Base-by-base conservation (phyloP, 2,329 filamentous ascomycete genomes). In the Pseudogymnoascus sp. region DNA sequence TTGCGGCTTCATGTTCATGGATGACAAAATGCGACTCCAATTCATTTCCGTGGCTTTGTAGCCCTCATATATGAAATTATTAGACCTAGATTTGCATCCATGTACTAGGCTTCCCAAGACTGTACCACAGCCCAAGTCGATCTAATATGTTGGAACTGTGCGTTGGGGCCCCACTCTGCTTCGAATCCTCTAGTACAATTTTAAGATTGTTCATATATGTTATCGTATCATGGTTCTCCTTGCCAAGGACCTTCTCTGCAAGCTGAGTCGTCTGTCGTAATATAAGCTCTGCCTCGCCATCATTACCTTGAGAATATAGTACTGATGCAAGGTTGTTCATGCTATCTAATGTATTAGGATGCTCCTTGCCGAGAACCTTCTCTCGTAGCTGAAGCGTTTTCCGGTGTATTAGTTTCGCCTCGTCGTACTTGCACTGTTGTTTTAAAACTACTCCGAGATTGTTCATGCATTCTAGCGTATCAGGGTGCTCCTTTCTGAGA, bases 211-310 rank as follows among this genome's bases (percentile, higher is more conserved):
- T 0, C 23, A 7, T n/a, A n/a, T 29, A n/a, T 10, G 1, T 0
- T n/a, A 50, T 26, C n/a, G 21, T 42, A 42, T 21, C 33, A 15
- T 11, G 33, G 13, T 35, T 11, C 1, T 35, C 37, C 19, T 53
- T 21, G 4, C 70, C 69, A 7, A 70, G 64, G 29, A 65, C 44
- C 44, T 59, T 65, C 35, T 69, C 65, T 7, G 61, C 63, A 4
- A 62, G 65, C 31, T 60, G 26, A n/a, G 42, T 37, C 4, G 31
- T 11, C 10, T 33, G 31, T 33, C 10, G 31, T 7, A 1, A 33
- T 4, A 33, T 11, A 2, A 10, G 9, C 31, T 33, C 31, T 3
- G 21, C 63, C 26, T 63, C 61, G 9, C 11, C 23, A 15, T 60
- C 60, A 13, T 60, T 59, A 9, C 63, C 63, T 23, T 60, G 61